Base-by-base conservation (phyloP, 2,329 filamentous ascomycete genomes). In the Gyromitra esculenta region DNA sequence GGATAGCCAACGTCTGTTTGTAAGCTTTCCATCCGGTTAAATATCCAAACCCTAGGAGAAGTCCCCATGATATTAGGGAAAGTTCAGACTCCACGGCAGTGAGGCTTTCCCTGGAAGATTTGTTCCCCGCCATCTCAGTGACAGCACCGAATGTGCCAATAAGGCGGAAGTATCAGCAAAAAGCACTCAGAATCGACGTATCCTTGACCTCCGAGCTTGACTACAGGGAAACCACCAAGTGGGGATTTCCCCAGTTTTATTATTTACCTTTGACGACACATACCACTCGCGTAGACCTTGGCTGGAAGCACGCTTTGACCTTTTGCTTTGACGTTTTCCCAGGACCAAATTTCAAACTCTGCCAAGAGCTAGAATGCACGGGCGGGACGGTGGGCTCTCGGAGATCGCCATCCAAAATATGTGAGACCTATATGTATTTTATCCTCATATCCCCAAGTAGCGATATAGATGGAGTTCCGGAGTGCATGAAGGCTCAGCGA, bases 31-130 rank as follows among this genome's bases (percentile, higher is more conserved):
- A 80, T 59, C 79, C 79, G 57, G 81, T 83, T 63, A 84, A 82
- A 63, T 81, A 80, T 1, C 81, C 81, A 74, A 85, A 82, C 4
- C 83, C 83, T 8, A 85, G 76, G 1, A 83, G 82, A 71, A 84
- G 80, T 0, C 84, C 84, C 81, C 81, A 84, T 18, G 82, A 81
- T 65, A 85, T 80, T 18, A 83, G 83, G 50, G 83, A 83, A 69
- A 84, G 80, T 13, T 81, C 81, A 60, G 84, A 73, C 52, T 85
- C 84, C 25, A 52, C 1, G 4, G n/a, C 3, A 4, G 78, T 75
- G 80, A 81, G 15, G 5, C 13, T 41, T 25, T 43, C 63, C 15
- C 35, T 45, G 25, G 13, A 18, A 50, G 50, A 5, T 8, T 52
- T 57, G 1, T 11, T 15, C 13, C 35, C 64, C 31, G 13, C 1